Conservation (phyloP, 1,284 basidiomycete species). For the Apiotrichum sp. region DNA sequence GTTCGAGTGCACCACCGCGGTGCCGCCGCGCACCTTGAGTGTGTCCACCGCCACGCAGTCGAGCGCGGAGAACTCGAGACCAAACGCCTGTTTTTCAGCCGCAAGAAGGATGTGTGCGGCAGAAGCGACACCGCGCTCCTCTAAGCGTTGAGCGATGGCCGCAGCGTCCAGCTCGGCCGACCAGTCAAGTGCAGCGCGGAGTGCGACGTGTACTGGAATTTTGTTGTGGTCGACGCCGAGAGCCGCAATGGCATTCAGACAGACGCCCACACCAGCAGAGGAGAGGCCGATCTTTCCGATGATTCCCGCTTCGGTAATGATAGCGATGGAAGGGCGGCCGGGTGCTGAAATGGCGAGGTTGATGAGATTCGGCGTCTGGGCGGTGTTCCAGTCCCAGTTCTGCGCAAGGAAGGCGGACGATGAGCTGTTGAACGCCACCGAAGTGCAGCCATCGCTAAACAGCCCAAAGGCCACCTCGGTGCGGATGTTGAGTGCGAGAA, state of each 20-base stretch:
- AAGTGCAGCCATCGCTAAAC: conserved; percentile 16
- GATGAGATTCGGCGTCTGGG: conserved; percentile 11
- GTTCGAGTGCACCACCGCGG: conserved; percentile 15
- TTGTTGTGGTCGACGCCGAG: conserved; percentile 12
- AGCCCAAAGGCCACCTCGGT: conserved; percentile 19
- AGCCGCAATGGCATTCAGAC: conserved; percentile 15
- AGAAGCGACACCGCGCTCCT: conserved; percentile 10
- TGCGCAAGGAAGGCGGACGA: conserved; percentile 10
- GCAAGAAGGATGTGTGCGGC: conserved; percentile 14
- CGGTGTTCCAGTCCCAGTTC: conserved; percentile 19
- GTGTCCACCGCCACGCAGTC: conserved; percentile 3
- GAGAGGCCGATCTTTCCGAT: conserved; percentile 19
- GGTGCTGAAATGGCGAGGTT: conserved; percentile 4
- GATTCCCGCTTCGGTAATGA: conserved; percentile 20
- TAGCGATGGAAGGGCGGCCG: background rate
- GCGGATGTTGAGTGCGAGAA: conserved; percentile 17
- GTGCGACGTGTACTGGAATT: conserved; percentile 14
- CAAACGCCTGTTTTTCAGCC: conserved; percentile 8
- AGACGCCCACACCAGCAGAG: conserved; percentile 11
- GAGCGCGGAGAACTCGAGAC: conserved; percentile 7
- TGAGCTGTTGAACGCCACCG: conserved; percentile 2
- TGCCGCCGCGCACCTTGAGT: background rate
- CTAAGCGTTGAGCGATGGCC: conserved; percentile 2
- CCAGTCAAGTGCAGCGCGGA: conserved; percentile 16
- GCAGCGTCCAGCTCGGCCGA: conserved; percentile 6